Percentiles rank a stretch among this genome's conserved stretches.
These are phyloP conservation scores for Schwanniomyces occidentalis DNA, from an alignment of 805 yeast genomes.

Conservation along the genomic window DNA sequence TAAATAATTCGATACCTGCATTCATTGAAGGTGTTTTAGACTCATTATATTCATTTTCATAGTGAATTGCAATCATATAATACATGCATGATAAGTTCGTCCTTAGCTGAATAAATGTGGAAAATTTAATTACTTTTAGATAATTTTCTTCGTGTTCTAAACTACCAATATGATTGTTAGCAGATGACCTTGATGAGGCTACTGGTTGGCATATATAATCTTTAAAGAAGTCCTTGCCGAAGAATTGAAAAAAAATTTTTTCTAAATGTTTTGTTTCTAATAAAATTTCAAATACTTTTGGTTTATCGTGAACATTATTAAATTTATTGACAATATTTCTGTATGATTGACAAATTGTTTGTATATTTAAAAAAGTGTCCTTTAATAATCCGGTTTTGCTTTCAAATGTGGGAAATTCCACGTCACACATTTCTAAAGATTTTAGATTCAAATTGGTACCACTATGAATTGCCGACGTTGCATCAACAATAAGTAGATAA, in stretches of 20 bases:
- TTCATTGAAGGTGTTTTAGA: constrained; percentile 30
- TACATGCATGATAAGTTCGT: constrained; percentile 42
- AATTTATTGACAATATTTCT: constrained; percentile 28
- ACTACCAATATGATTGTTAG: constrained; percentile 16
- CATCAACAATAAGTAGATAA: constrained; percentile 30
- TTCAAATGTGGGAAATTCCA: constrained; percentile 23
- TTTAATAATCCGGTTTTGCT: constrained; percentile 16
- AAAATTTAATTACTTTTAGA: constrained; percentile 36
- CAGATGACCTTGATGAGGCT: constrained; percentile 8
- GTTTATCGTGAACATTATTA: constrained; percentile 26
- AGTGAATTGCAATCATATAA: constrained; percentile 41
- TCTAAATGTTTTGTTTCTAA: constrained; percentile 38
- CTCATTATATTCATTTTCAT: constrained; percentile 32
- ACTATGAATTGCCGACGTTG: constrained; percentile 29
- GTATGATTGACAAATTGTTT: constrained; percentile 25
- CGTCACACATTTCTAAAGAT: constrained; percentile 32
- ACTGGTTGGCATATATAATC: constrained; percentile 38
- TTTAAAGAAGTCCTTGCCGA: constrained; percentile 44
- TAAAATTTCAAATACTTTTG: constrained; percentile 36
- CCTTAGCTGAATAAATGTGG: constrained; percentile 36
- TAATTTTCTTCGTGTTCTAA: constrained; percentile 27
- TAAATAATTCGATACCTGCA: constrained; percentile 43
- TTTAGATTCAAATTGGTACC: constrained; percentile 31
- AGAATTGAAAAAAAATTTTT: constrained; percentile 31
- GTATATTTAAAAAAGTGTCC: constrained; percentile 10